Conservation (phyloP, 1,284 basidiomycete genomes). For the Apiotrichum mycotoxinovorans region DNA sequence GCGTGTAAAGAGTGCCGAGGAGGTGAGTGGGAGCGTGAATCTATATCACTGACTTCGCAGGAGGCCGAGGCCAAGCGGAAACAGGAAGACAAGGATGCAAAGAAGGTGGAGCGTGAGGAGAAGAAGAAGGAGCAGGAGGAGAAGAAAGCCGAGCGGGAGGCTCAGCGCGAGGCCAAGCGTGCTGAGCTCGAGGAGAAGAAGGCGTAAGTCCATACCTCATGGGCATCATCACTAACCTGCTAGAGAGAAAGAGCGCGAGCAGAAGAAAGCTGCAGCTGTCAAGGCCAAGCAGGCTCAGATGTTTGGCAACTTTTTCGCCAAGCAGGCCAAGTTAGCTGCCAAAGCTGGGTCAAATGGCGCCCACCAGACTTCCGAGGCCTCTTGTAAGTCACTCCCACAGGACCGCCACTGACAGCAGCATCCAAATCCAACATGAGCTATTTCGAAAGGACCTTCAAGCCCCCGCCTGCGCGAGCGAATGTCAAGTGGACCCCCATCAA, state of each 20-base stretch:
- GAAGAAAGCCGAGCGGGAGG: constrained; percentile 9
- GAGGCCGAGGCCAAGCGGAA: constrained; percentile 25
- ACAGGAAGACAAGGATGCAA: constrained; percentile 10
- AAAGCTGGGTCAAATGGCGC: constrained; percentile 1
- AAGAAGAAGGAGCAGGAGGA: constrained; percentile 10
- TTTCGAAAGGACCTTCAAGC: constrained; percentile 33
- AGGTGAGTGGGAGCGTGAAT: constrained; percentile 33
- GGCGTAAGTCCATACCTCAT: constrained; percentile 9
- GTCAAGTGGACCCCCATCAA: constrained; percentile 37
- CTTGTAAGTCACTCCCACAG: constrained; percentile 14
- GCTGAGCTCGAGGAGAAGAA: constrained; percentile 18
- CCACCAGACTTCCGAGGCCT: constrained; percentile 5
- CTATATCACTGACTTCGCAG: constrained; percentile 16
- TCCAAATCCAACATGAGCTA: constrained; percentile 14
- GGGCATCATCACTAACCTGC: not conserved
- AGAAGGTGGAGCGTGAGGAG: constrained; percentile 7
- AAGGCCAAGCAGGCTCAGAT: constrained; percentile 34
- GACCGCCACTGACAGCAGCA: not conserved
- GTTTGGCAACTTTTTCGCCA: constrained; percentile 34
- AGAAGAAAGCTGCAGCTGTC: constrained; percentile 31
- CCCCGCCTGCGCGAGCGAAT: constrained; percentile 24
- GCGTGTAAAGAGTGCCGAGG: constrained; percentile 34
- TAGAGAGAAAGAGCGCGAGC: constrained; percentile 37
- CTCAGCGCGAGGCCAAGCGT: constrained; percentile 11
- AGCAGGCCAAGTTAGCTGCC: not conserved